Percentiles rank a stretch among this genome's conserved stretches.
phyloP scores from a whole-genome alignment of 2,329 filamentous ascomycete genomes.

The Lasiodiplodia hormozganensis region DNA sequence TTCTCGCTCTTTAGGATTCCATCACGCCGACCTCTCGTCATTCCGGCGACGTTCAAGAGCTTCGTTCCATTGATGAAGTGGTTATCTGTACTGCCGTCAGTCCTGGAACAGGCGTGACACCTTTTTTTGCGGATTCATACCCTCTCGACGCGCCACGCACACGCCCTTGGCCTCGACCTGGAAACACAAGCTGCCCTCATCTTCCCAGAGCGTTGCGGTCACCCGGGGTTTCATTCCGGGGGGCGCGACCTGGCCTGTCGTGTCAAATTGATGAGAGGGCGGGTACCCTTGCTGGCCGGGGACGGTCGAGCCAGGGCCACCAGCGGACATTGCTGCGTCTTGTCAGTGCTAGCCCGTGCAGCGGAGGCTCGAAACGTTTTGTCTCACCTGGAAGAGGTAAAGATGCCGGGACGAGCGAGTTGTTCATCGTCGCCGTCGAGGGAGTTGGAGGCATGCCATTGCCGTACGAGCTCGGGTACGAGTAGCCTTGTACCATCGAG shows the following conservation, averaged over 20 bases:
- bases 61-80: slow-evolving; percentile 99
- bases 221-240: slow-evolving; percentile 96
- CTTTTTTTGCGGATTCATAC: slow-evolving; percentile 55
- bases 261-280: slow-evolving; percentile 70
- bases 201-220: slow-evolving; percentile 96
- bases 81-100: slow-evolving; percentile 69
- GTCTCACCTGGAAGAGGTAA: slow-evolving; percentile 66
- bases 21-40: slow-evolving; percentile 94
- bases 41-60: slow-evolving; percentile 93
- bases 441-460: slow-evolving; percentile 83
- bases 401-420: slow-evolving; percentile 71
- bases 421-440: slow-evolving; percentile 73
- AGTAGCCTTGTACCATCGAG: slow-evolving; percentile 61
- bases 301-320: slow-evolving; percentile 33
- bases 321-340: slow-evolving; percentile 31
- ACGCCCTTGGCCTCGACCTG: slow-evolving; percentile 97
- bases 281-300: slow-evolving; percentile 50
- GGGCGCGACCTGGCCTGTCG: slow-evolving; percentile 89
- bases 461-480: slow-evolving; percentile 76
- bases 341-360: slow-evolving; percentile 1
- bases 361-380: not conserved
- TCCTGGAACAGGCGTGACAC: not conserved
- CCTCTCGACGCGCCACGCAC: slow-evolving; percentile 92
- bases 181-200: slow-evolving; percentile 96
- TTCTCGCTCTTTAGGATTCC: slow-evolving; percentile 99